phyloP scores from a whole-genome alignment of 2,329 filamentous ascomycete species.

The Botrytis byssoidea region DNA sequence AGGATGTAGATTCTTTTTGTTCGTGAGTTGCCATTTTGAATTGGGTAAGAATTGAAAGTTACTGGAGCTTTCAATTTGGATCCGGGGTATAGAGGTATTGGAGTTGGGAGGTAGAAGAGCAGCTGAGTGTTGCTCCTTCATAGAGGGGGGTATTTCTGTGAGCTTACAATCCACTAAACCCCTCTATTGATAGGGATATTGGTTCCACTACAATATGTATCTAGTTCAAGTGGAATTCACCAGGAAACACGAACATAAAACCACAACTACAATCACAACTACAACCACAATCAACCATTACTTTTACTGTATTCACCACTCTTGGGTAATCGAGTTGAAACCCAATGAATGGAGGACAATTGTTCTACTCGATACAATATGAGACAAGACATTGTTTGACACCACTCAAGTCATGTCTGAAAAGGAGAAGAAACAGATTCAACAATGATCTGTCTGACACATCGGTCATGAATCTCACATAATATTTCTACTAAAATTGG shows the following conservation, averaged over 20 bases:
- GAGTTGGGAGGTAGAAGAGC: background rate
- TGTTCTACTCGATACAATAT: background rate
- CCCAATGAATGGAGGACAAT: too few relatives aligned
- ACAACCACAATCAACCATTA: background rate
- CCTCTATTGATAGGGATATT: constrained; percentile 3
- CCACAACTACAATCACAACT: background rate
- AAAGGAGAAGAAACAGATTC: background rate
- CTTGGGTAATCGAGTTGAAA: too few relatives aligned
- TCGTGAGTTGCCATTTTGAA: constrained; percentile 39
- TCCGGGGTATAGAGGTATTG: background rate
- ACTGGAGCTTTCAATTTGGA: background rate
- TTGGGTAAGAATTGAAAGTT: background rate
- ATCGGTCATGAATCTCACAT: background rate
- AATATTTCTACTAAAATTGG: background rate
- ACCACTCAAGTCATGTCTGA: background rate
- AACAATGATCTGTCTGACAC: background rate
- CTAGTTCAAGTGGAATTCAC: background rate
- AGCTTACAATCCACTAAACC: background rate
- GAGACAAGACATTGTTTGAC: background rate
- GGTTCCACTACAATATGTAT: background rate
- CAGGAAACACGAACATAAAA: background rate
- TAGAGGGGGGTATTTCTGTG: background rate
- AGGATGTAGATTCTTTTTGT: constrained; percentile 38
- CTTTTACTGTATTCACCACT: background rate
- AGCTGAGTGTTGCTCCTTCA: background rate